Evolutionary conservation across 495 filamentous ascomycete genomes (phyloP), one percentile per base, ranked within the genome.

Genomic region (Talaromyces wortmannii): DNA sequence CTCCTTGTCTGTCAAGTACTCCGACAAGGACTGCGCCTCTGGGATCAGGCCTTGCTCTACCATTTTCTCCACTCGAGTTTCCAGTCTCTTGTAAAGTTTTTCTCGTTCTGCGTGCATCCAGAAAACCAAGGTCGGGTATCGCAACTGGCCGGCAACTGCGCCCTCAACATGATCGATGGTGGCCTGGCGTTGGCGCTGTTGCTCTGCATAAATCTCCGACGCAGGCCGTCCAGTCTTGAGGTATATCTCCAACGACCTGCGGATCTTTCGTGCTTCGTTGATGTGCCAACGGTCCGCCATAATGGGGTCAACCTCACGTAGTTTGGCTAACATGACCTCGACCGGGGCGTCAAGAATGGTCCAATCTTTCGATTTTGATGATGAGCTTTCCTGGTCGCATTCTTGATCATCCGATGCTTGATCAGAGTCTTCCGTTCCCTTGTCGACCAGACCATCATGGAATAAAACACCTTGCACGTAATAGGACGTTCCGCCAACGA

Each of bases 281-380:
- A 92, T 92, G 66, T 99, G 95, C 95, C 95, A 99, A 48, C 85
- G 79, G 50, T 84, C 78, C 13, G 95, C 95, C 85, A 97, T 96
- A 4, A 78, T 71, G 2, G 94, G 94, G 67, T 99, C 95, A 0
- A 97, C 85, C 62, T 87, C 80, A 52, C 74, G 75, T 52, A 97
- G 73, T 61, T 86, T 83, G 33, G 82, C 70, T 44, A 95, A 69
- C 42, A 97, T 83, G 7, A 78, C 73, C 36, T 89, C 83, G 1
- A 89, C 85, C 1, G 84, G 68, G 11, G 78, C 83, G 52, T 84
- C 74, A 3, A 97, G 77, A 16, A 97, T 89, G 0, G 90, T 84
- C 65, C 85, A 89, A 58, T 79, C 77, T 29, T 59, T 47, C 13
- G 63, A 57, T 13, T 54, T 57, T 11, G 53, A 55, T 32, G 6